phyloP scores from a whole-genome alignment of 768 basidiomycete genomes.

The Gelatoporia subvermispora region DNA sequence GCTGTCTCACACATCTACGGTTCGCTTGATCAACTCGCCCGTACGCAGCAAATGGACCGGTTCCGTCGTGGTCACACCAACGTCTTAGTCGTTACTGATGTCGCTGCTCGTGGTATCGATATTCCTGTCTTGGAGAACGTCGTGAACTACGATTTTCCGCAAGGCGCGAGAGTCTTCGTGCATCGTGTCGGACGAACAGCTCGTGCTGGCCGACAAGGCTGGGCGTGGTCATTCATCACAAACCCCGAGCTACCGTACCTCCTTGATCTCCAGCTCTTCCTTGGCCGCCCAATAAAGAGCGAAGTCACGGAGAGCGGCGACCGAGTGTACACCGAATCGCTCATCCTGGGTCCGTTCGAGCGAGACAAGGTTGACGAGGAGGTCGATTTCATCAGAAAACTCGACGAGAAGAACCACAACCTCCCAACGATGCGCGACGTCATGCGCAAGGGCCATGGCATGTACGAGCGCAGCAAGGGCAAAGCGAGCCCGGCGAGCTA shows the following conservation, averaged over 20 bases:
- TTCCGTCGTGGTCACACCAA: conserved; percentile 79
- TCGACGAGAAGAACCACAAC: conserved; percentile 60
- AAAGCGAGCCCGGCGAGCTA: conserved; percentile 86
- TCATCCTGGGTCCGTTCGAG: conserved; percentile 80
- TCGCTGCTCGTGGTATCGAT: conserved; percentile 97
- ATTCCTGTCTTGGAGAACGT: conserved; percentile 96
- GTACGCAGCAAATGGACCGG: conserved; percentile 83
- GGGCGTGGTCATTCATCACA: conserved; percentile 95
- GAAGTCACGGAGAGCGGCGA: conserved; percentile 48
- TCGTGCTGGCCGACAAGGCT: conserved; percentile 88
- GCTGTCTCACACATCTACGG: conserved; percentile 93
- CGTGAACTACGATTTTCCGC: conserved; percentile 97
- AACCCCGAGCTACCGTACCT: conserved; percentile 84
- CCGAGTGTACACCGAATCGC: conserved; percentile 60
- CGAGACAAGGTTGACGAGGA: conserved; percentile 80
- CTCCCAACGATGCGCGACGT: conserved; percentile 69
- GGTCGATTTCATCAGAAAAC: conserved; percentile 66
- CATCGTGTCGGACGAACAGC: conserved; percentile 98
- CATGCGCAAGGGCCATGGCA: conserved; percentile 81
- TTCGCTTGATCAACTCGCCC: conserved; percentile 87
- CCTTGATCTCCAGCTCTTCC: conserved; percentile 88
- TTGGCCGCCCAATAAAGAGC: conserved; percentile 69
- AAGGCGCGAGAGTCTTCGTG: conserved; percentile 88
- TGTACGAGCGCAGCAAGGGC: conserved; percentile 93
- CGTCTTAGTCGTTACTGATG: conserved; percentile 94